Conservation (phyloP, 345 rosid genomes). For the Eucalyptus curtisii region DNA sequence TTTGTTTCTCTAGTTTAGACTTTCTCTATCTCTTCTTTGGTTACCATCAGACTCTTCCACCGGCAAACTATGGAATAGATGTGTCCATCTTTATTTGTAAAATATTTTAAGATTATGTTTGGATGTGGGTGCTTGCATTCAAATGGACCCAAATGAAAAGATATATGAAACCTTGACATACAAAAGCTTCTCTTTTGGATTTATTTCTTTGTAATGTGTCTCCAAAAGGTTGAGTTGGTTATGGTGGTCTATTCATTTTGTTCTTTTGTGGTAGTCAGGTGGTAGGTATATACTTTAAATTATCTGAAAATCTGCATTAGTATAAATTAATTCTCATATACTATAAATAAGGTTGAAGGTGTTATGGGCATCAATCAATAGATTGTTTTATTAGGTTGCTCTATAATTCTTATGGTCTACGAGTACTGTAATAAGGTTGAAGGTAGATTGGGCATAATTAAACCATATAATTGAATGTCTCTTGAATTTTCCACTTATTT, state of each 20-base stretch:
- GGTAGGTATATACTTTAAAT: not conserved
- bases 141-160: not conserved
- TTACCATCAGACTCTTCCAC: not conserved
- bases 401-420: not conserved
- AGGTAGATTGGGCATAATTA: not conserved
- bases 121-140: not conserved
- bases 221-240: not conserved
- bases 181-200: not conserved
- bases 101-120: not conserved
- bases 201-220: not conserved
- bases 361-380: not conserved
- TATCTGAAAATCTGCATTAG: not conserved
- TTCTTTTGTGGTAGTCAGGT: not conserved
- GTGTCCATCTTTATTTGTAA: not conserved
- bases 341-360: not conserved
- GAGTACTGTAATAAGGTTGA: not conserved
- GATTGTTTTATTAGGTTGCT: not conserved
- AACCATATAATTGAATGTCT: not conserved
- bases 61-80: not conserved
- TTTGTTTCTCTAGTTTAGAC: not conserved
- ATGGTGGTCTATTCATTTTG: not conserved
- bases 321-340: not conserved
- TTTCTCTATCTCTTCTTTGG: not conserved
- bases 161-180: not conserved
- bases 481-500: not conserved